Evolutionary conservation across 2,329 filamentous ascomycete species (phyloP).

Genomic region (Huntiella abstrusa): DNA sequence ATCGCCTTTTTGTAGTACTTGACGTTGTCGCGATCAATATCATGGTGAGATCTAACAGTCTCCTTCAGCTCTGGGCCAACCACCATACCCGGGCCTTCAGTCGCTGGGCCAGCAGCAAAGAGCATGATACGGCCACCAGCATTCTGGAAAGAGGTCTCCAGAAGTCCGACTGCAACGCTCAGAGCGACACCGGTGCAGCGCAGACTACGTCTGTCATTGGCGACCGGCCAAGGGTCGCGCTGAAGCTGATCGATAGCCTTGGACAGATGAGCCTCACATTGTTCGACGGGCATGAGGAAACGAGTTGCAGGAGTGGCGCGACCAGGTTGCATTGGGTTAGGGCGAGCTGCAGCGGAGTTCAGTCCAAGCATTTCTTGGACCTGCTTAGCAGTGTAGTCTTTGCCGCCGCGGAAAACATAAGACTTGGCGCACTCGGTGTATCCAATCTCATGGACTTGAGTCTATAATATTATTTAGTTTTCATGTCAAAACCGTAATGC

Average conservation of each 20-base stretch:
- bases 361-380: slow-evolving; percentile 98
- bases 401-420: slow-evolving; percentile 93
- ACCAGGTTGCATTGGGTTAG: slow-evolving; percentile 51
- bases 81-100: slow-evolving; percentile 90
- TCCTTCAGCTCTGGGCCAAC: slow-evolving; percentile 90
- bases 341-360: slow-evolving; percentile 51
- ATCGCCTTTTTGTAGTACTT: slow-evolving; percentile 99
- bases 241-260: slow-evolving; percentile 90
- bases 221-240: slow-evolving; percentile 93
- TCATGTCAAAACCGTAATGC: neutral
- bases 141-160: slow-evolving; percentile 93
- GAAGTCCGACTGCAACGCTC: slow-evolving; percentile 76
- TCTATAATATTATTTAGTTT: slow-evolving; percentile 26
- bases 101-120: slow-evolving; percentile 85
- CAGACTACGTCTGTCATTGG: slow-evolving; percentile 75
- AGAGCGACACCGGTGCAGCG: slow-evolving; percentile 93
- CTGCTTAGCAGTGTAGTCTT: slow-evolving; percentile 95
- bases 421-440: slow-evolving; percentile 97
- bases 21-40: slow-evolving; percentile 96
- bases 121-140: slow-evolving; percentile 91
- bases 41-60: slow-evolving; percentile 92
- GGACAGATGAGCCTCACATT: slow-evolving; percentile 93
- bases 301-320: slow-evolving; percentile 64
- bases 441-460: slow-evolving; percentile 92
- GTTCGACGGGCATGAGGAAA: slow-evolving; percentile 84